These are phyloP conservation scores for Boletellus emodensis DNA, from an alignment of 768 basidiomycete genomes.

Conservation along the genomic window DNA sequence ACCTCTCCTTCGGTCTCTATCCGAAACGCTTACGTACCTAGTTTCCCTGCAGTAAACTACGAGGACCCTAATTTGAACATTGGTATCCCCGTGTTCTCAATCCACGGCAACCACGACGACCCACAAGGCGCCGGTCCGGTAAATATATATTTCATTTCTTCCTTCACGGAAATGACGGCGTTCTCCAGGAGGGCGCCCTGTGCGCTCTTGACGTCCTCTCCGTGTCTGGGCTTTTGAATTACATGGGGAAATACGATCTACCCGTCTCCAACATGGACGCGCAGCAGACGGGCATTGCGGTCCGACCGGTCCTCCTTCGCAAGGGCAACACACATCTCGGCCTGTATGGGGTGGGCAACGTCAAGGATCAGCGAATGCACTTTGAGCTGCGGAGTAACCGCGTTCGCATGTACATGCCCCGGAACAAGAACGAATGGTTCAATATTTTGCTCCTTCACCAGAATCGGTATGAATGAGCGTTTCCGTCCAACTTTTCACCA, in stretches of 20 bases:
- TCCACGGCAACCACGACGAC: constrained; percentile 99
- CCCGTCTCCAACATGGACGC: constrained; percentile 66
- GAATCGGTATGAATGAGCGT: constrained; percentile 62
- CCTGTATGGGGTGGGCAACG: constrained; percentile 93
- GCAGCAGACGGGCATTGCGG: constrained; percentile 69
- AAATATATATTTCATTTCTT: constrained; percentile 25
- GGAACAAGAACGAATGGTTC: constrained; percentile 90
- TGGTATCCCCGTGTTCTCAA: constrained; percentile 95
- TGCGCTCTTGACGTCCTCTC: constrained; percentile 95
- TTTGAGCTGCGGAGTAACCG: constrained; percentile 91
- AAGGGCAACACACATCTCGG: constrained; percentile 88
- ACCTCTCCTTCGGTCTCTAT: neutral
- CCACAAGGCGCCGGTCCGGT: constrained; percentile 94
- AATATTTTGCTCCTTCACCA: constrained; percentile 93
- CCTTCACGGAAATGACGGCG: neutral
- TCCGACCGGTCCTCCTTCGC: constrained; percentile 84
- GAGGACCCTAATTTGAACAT: constrained; percentile 96
- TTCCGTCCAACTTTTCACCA: too few species aligned
- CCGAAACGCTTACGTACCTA: constrained; percentile 29
- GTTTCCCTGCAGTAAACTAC: constrained; percentile 96
- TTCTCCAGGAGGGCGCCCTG: constrained; percentile 82
- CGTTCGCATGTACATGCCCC: constrained; percentile 95
- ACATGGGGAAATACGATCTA: constrained; percentile 96
- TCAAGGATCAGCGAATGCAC: constrained; percentile 96
- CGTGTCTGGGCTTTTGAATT: constrained; percentile 90